Conservation (phyloP, 768 basidiomycete genomes). For the Thelephora aurantiotincta region DNA sequence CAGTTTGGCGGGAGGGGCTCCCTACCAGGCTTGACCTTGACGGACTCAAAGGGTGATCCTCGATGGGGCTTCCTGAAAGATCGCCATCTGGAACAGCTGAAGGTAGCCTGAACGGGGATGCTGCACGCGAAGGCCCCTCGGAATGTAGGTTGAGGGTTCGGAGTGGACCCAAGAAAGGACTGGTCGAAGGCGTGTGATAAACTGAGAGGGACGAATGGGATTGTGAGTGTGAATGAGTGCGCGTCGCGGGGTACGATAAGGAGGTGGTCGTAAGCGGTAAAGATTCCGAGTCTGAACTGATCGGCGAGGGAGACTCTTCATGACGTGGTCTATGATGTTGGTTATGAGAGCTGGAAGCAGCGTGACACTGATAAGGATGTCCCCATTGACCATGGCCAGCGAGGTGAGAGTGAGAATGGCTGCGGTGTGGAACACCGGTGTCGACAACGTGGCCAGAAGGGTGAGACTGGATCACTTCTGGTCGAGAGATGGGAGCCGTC, state of each 20-base stretch:
- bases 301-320: conserved; percentile 57
- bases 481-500: conserved; percentile 7
- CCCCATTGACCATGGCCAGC: conserved; percentile 17
- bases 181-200: conserved; percentile 51
- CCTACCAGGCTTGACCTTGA: conserved; percentile 18
- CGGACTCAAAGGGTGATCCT: conserved; percentile 15
- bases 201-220: conserved; percentile 20
- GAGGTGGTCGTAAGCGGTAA: conserved; percentile 16
- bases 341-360: conserved; percentile 18
- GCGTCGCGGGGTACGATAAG: conserved; percentile 17
- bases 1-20: conserved; percentile 20
- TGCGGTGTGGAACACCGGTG: neutral
- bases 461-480: conserved; percentile 14
- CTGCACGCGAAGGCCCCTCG: conserved; percentile 52
- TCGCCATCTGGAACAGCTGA: conserved; percentile 22
- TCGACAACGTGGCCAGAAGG: conserved; percentile 18
- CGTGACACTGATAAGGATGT: conserved; percentile 32
- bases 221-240: conserved; percentile 8
- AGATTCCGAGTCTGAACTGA: conserved; percentile 51
- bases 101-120: conserved; percentile 55
- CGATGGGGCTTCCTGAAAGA: conserved; percentile 16
- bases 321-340: conserved; percentile 16
- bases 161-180: conserved; percentile 69
- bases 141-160: conserved; percentile 66
- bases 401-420: conserved; percentile 19